Evolutionary conservation across 2,329 filamentous ascomycete genomes (phyloP), one percentile per base, ranked within the genome.

Genomic region (Trichoderma pleuroti): DNA sequence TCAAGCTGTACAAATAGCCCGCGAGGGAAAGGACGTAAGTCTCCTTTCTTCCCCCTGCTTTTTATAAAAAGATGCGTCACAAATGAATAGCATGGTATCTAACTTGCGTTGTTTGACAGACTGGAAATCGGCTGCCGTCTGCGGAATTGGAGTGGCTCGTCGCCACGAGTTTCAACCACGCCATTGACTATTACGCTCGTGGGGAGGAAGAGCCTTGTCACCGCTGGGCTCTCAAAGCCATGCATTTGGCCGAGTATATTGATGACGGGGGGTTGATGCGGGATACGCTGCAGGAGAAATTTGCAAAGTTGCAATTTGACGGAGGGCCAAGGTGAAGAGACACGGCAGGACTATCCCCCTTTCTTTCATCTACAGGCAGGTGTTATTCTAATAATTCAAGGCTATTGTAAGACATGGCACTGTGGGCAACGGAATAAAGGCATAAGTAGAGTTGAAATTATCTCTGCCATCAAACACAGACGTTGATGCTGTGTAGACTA

Each of bases 111-210:
- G 42, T 3, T 49, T 49, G 42, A 34, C 60, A 85, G 82, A 80
- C 76, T n/a, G 74, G 82, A 26, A 77, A 81, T 1, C 78, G 81
- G 1, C 93, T 93, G 76, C 92, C 92, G 0, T 75, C 81, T 0
- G 85, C 87, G 4, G 93, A 96, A 76, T 80, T 94, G 1, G 90
- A 93, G 75, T 96, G 92, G 91, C 86, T 96, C n/a, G 88, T 89
- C 0, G 87, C 88, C 1, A 88, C 85, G 7, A 82, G 87, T 0
- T 93, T 92, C 78, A 94, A 94, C 74, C 89, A 90, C 72, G 90
- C 87, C 0, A 83, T 93, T 6, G 91, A 94, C 75, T 84, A 87
- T n/a, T 89, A 88, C 74, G 84, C 85, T 14, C 82, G 81, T 1
- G 83, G 85, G 1, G 84, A 91, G 28, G 85, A 88, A 70, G 83